A percentile compares a stretch with the other conserved stretches of the same genome.
These are phyloP conservation scores for Backusella psychrophila DNA, from an alignment of 192 early-diverging fungal species.

Conservation along the genomic window DNA sequence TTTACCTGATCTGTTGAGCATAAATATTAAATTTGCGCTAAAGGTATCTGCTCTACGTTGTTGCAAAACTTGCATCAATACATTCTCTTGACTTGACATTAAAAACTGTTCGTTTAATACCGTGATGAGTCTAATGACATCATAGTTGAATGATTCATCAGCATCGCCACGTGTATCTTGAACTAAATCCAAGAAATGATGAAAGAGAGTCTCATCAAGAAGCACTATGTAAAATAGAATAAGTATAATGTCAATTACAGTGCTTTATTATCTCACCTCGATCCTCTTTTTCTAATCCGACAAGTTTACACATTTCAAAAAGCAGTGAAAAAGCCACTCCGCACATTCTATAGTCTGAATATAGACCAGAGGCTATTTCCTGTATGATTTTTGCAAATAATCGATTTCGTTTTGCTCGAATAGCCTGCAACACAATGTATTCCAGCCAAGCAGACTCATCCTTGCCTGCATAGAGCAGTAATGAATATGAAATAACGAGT, in stretches of 20 bases:
- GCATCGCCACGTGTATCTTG: slow-evolving; percentile 53
- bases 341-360: slow-evolving; percentile 36
- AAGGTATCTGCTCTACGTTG: slow-evolving; percentile 72
- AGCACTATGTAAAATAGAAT: slow-evolving; percentile 17
- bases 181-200: slow-evolving; percentile 55
- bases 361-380: slow-evolving; percentile 27
- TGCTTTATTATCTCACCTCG: slow-evolving; percentile 34
- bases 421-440: slow-evolving; percentile 30
- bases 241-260: background rate
- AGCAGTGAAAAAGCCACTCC: slow-evolving; percentile 49
- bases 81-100: slow-evolving; percentile 49
- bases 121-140: slow-evolving; percentile 52
- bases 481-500: slow-evolving; percentile 43
- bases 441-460: slow-evolving; percentile 43
- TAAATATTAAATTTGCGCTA: slow-evolving; percentile 86
- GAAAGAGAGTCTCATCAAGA: slow-evolving; percentile 44
- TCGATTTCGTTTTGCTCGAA: slow-evolving; percentile 17
- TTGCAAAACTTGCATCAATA: slow-evolving; percentile 47
- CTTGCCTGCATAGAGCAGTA: slow-evolving; percentile 47
- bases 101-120: slow-evolving; percentile 72
- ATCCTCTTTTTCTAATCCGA: slow-evolving; percentile 48
- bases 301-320: slow-evolving; percentile 60
- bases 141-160: slow-evolving; percentile 56
- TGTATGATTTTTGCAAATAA: slow-evolving; percentile 48
- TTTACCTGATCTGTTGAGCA: slow-evolving; percentile 83